phyloP scores from a whole-genome alignment of 495 filamentous ascomycete species.

The Aspergillus heteromorphus region DNA sequence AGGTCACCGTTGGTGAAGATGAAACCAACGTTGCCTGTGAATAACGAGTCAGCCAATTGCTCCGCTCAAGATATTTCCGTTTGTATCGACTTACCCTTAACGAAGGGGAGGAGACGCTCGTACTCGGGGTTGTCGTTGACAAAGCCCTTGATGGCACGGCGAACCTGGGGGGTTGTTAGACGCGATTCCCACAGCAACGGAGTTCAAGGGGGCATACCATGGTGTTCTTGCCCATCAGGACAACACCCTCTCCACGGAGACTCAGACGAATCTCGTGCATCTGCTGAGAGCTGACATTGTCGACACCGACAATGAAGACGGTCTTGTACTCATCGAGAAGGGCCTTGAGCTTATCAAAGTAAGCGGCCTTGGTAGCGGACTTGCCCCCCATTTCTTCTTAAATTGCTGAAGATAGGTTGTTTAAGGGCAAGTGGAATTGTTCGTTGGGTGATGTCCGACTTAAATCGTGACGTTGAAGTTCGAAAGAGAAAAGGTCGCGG shows the following conservation, averaged over 20 bases:
- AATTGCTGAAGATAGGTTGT: slow-evolving; percentile 83
- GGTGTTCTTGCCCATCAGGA: slow-evolving; percentile 99
- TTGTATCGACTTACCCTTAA: slow-evolving; percentile 62
- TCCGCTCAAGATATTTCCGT: too few species aligned
- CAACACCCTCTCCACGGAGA: slow-evolving; percentile 82
- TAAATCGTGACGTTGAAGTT: slow-evolving; percentile 21
- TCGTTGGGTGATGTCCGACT: slow-evolving; percentile 24
- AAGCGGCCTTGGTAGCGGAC: slow-evolving; percentile 85
- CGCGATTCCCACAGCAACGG: neutral
- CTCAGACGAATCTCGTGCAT: slow-evolving; percentile 98
- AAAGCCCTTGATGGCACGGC: slow-evolving; percentile 97
- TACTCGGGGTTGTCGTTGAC: slow-evolving; percentile 86
- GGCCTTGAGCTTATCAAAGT: slow-evolving; percentile 98
- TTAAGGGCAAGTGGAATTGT: slow-evolving; percentile 68
- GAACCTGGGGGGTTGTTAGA: slow-evolving; percentile 52
- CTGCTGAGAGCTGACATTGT: slow-evolving; percentile 98
- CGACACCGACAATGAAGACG: slow-evolving; percentile 95
- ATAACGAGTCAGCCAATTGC: neutral
- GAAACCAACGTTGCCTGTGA: slow-evolving; percentile 89
- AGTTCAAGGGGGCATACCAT: slow-evolving; percentile 58
- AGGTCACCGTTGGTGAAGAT: slow-evolving; percentile 98
- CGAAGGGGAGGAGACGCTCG: slow-evolving; percentile 91
- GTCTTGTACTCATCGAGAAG: slow-evolving; percentile 87
- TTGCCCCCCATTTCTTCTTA: slow-evolving; percentile 99
- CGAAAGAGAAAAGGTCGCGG: slow-evolving; percentile 14